Evolutionary conservation across 1,139 yeast species (phyloP).

Genomic region (Pichia sp.): DNA sequence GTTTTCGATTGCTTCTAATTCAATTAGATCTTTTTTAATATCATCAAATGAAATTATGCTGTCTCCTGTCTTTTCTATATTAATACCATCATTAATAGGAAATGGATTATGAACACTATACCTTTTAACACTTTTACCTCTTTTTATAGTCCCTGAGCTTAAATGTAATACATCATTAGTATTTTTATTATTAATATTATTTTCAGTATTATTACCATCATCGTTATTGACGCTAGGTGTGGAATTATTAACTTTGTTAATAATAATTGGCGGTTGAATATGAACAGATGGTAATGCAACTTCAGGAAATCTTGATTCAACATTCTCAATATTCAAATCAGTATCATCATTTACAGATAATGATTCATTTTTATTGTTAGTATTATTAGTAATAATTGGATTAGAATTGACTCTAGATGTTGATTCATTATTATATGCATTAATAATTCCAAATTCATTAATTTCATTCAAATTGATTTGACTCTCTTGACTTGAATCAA

Average conservation of each 20-base stretch:
- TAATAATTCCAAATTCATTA: not conserved
- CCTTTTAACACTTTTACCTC: constrained; percentile 2
- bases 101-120: constrained; percentile 27
- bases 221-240: not conserved
- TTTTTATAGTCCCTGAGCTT: not conserved
- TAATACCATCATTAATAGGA: constrained; percentile 13
- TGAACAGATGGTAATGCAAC: constrained; percentile 7
- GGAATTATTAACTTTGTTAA: not conserved
- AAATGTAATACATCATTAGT: not conserved
- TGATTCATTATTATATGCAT: not conserved
- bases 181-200: too few relatives aligned
- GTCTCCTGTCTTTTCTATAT: constrained; percentile 16
- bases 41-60: constrained; percentile 15
- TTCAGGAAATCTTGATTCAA: constrained; percentile 26
- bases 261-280: too few relatives aligned
- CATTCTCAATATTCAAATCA: constrained; percentile 6
- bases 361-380: too few relatives aligned
- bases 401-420: not conserved
- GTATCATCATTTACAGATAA: not conserved
- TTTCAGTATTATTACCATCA: too few relatives aligned
- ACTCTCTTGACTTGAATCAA: too few relatives aligned
- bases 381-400: not conserved
- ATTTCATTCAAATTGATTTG: not conserved
- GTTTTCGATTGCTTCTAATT: too few relatives aligned
- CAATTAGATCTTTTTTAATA: constrained; percentile 12